phyloP scores from a whole-genome alignment of 495 filamentous ascomycete species.

The Penicillium maclennaniae region DNA sequence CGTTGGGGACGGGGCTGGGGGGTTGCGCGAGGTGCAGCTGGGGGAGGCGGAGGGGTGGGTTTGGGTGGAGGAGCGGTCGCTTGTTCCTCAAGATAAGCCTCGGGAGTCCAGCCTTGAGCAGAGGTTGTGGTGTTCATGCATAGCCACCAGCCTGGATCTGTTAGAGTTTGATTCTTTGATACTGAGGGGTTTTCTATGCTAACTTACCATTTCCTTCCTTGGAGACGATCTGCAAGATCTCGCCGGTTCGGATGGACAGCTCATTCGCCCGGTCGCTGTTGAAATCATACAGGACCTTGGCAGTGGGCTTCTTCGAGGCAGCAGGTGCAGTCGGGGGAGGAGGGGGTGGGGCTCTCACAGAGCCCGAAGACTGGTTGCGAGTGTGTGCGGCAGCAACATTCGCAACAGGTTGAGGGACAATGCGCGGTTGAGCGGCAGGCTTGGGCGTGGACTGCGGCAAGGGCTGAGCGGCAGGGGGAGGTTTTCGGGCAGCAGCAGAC shows the following conservation, averaged over 20 bases:
- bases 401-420: conserved; percentile 47
- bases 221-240: conserved; percentile 78
- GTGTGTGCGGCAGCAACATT: conserved; percentile 46
- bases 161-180: conserved; percentile 19
- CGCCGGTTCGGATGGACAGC: conserved; percentile 68
- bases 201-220: conserved; percentile 87
- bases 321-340: conserved; percentile 65
- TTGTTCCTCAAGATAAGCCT: conserved; percentile 83
- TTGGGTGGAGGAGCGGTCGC: conserved; percentile 41
- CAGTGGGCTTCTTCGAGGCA: conserved; percentile 68
- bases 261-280: conserved; percentile 73
- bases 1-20: conserved; percentile 47
- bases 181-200: neutral
- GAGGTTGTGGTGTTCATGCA: conserved; percentile 61
- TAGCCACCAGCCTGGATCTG: conserved; percentile 81
- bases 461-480: conserved; percentile 30
- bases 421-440: conserved; percentile 30
- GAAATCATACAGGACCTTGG: conserved; percentile 86
- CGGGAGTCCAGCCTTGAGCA: conserved; percentile 86
- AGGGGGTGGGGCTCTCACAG: conserved; percentile 63
- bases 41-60: conserved; percentile 56
- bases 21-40: conserved; percentile 48
- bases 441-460: conserved; percentile 40
- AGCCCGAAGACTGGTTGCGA: conserved; percentile 50
- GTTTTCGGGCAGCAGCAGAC: conserved; percentile 45